Base-by-base conservation (phyloP, 306 rosid species). In the Prunus armeniaca region DNA sequence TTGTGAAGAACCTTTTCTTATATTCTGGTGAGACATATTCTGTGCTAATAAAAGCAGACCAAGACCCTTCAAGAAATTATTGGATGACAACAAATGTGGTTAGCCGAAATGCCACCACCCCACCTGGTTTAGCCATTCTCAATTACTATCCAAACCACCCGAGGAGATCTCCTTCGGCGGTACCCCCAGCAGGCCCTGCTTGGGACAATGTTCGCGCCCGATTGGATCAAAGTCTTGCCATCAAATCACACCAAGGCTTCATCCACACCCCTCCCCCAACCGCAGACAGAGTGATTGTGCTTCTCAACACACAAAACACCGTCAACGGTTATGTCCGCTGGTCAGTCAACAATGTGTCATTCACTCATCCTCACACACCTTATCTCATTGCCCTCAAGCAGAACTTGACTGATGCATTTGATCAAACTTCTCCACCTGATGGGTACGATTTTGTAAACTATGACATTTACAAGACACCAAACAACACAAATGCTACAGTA, bases 11-110 rank as follows among this genome's bases (percentile, higher is more conserved):
- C 58, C 78, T 94, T 3, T 91, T 82, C 87, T 70, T 94, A 63
- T 94, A 94, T 72, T 91, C 98, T 0, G 98, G 97, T 15, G 98
- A 94, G 84, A 91, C 97, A 17, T 94, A 94, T 75, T 94, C 98
- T 1, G 97, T 94, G 27, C 67, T 94, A 49, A 76, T 94, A 49
- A 89, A 82, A 85, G 81, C 96, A 1, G 84, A 91, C 69, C 90
- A 87, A 82, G 85, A 94, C 76, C 92, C 96, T 19, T 77, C 90
- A 20, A 91, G 90, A 79, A 94, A 94, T 69, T 92, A 91, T 51
- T 94, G 98, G 98, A 76, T 83, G 41, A 83, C 91, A 68, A 82
- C 97, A 27, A 81, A 65, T 34, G 88, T 91, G 17, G 93, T 94
- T 0, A 57, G 95, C 77, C 81, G 97, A 56, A 18, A n/a, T 27